Percentiles rank a stretch among this genome's conserved stretches.
Evolutionary conservation across 169 alveolate genomes (phyloP).

Genomic region (Plasmodium ovale): DNA sequence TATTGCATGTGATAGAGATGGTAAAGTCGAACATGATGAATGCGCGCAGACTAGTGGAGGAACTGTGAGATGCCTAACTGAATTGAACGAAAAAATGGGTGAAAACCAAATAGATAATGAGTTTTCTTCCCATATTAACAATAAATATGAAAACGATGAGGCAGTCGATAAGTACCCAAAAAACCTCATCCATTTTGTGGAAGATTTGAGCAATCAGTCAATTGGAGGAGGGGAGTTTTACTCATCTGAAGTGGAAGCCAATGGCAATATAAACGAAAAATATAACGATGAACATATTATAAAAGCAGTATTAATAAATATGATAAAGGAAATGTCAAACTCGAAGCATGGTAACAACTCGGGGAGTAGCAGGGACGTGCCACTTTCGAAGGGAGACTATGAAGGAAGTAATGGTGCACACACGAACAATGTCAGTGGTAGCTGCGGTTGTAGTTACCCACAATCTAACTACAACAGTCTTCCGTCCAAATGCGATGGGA

Average conservation of each 20-base stretch:
- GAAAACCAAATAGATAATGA: too few species aligned
- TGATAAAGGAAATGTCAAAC: constrained; percentile 21
- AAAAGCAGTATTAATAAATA: constrained; percentile 35
- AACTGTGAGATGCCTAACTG: too few species aligned
- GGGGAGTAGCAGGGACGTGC: not conserved
- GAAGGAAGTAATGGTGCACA: too few species aligned
- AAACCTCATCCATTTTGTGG: constrained; percentile 3
- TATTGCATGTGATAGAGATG: too few species aligned
- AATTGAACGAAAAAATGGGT: too few species aligned
- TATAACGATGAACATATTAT: constrained; percentile 30
- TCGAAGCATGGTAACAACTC: not conserved
- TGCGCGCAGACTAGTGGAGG: too few species aligned
- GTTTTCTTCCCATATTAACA: too few species aligned
- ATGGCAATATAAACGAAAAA: not conserved
- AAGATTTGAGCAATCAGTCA: constrained; percentile 10
- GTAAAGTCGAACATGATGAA: too few species aligned
- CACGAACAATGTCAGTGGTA: too few species aligned
- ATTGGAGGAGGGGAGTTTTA: not conserved
- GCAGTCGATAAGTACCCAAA: not conserved
- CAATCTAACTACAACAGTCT: constrained; percentile 3
- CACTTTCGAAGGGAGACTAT: too few species aligned
- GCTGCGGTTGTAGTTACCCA: too few species aligned
- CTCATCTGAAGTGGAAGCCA: not conserved
- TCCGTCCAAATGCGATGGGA: constrained; percentile 1
- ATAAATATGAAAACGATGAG: constrained; percentile 34